phyloP scores from a whole-genome alignment of 2,329 filamentous ascomycete species.

The Pseudogymnoascus sp. region DNA sequence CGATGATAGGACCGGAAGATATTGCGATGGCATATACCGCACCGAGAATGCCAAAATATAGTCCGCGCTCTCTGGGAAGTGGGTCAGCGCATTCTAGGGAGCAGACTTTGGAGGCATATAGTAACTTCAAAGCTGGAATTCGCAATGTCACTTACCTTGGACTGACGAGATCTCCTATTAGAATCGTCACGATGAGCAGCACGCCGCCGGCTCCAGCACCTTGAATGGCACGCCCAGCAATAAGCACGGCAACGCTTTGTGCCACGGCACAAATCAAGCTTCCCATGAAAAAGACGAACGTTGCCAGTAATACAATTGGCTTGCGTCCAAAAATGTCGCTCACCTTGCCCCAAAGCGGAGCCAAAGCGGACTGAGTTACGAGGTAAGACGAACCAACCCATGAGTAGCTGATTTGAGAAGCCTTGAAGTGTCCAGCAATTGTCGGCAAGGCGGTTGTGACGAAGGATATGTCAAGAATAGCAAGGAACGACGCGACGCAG shows the following conservation, averaged over 20 bases:
- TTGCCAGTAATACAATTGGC: constrained; percentile 49
- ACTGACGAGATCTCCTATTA: constrained; percentile 40
- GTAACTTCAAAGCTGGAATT: constrained; percentile 9
- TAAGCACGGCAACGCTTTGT: constrained; percentile 50
- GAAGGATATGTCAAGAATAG: constrained; percentile 33
- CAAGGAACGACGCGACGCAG: constrained; percentile 10
- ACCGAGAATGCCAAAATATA: constrained; percentile 53
- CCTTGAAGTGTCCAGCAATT: constrained; percentile 40
- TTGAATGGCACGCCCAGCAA: constrained; percentile 51
- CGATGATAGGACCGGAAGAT: constrained; percentile 51
- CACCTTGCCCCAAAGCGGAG: constrained; percentile 42
- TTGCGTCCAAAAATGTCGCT: constrained; percentile 61
- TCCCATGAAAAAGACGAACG: constrained; percentile 52
- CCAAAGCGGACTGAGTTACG: constrained; percentile 36
- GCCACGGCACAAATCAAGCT: constrained; percentile 50
- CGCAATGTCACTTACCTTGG: neutral
- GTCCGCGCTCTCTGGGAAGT: constrained; percentile 37
- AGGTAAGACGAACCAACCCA: constrained; percentile 47
- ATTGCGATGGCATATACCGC: constrained; percentile 53
- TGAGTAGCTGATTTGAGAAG: constrained; percentile 37
- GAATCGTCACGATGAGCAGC: constrained; percentile 53
- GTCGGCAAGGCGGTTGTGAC: constrained; percentile 50
- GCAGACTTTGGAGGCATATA: constrained; percentile 7
- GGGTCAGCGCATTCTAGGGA: constrained; percentile 9
- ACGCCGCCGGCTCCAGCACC: constrained; percentile 55